These are phyloP conservation scores for Sarocladiaceae sp. DNA, from an alignment of 2,329 filamentous ascomycete genomes.

Conservation along the genomic window DNA sequence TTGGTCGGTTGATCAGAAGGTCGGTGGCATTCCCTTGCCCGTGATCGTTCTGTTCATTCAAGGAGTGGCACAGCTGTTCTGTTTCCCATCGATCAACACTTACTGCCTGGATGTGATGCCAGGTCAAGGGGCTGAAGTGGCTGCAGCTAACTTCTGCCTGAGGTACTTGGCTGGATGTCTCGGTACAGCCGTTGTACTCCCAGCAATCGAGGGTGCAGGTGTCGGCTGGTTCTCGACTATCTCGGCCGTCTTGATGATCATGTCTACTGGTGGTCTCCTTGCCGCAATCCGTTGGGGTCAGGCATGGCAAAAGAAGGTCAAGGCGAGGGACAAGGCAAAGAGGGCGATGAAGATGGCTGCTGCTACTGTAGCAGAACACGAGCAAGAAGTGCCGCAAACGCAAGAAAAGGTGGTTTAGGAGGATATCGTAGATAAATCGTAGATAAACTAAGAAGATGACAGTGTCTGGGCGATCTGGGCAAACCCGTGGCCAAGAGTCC, in stretches of 20 bases:
- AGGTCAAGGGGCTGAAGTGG: conserved; percentile 61
- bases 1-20: conserved; percentile 42
- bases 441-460: no score
- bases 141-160: conserved; percentile 74
- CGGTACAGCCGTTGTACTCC: conserved; percentile 65
- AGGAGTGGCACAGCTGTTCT: conserved; percentile 67
- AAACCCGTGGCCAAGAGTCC: no score
- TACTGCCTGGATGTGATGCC: conserved; percentile 80
- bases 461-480: no score
- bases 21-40: conserved; percentile 52
- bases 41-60: conserved; percentile 70
- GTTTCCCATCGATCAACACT: conserved; percentile 69
- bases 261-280: conserved; percentile 29
- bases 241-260: conserved; percentile 29
- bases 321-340: conserved; percentile 2
- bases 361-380: no score
- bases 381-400: no score
- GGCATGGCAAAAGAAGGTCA: conserved; percentile 27
- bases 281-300: conserved; percentile 33
- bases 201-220: conserved; percentile 66
- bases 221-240: conserved; percentile 79
- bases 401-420: no score
- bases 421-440: no score
- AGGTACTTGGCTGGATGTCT: conserved; percentile 69
- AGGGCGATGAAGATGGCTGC: background rate